phyloP scores from a whole-genome alignment of 768 basidiomycete genomes.

The Amanita polypyramis region DNA sequence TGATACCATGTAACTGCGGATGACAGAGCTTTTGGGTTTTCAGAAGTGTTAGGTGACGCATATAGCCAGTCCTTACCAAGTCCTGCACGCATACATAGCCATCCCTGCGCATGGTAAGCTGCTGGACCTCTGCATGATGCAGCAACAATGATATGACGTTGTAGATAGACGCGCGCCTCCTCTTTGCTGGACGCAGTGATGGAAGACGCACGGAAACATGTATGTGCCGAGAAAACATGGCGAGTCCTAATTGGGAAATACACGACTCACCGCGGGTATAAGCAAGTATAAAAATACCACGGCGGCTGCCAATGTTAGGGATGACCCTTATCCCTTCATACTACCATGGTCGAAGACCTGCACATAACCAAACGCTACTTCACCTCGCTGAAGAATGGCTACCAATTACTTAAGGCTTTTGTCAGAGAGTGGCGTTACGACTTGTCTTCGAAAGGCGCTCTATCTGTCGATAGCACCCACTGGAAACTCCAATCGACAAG shows the following conservation, averaged over 20 bases:
- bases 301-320: not conserved
- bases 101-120: slow-evolving; percentile 66
- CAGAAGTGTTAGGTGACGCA: not conserved
- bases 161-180: slow-evolving; percentile 46
- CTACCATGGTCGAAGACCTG: slow-evolving; percentile 3
- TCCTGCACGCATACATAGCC: slow-evolving; percentile 80
- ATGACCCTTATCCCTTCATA: not conserved
- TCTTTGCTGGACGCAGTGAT: not conserved
- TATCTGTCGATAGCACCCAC: not conserved
- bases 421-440: not conserved
- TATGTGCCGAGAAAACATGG: not conserved
- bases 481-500: too few relatives aligned
- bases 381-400: not conserved
- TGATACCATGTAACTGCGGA: slow-evolving; percentile 53
- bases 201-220: not conserved
- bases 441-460: not conserved
- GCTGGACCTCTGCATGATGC: slow-evolving; percentile 77
- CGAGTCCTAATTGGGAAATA: not conserved
- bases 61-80: slow-evolving; percentile 42
- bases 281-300: not conserved
- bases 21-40: slow-evolving; percentile 43
- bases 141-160: slow-evolving; percentile 88
- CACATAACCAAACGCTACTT: not conserved
- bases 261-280: not conserved
- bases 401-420: not conserved